These are phyloP conservation scores for Halteria grandinella DNA, from an alignment of 73 alveolate genomes.

Conservation along the genomic window DNA sequence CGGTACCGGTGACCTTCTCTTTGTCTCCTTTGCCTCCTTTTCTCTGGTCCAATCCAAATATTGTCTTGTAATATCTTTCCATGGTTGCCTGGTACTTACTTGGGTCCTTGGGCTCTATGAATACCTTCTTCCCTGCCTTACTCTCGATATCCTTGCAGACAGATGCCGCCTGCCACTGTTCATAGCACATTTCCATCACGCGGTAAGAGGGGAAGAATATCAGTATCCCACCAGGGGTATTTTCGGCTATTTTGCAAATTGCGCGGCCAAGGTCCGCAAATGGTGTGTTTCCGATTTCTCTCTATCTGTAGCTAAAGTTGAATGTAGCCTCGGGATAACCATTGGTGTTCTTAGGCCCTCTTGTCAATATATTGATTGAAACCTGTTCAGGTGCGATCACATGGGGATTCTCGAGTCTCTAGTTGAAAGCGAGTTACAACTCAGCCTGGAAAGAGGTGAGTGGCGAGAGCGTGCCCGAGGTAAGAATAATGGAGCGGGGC, in stretches of 20 bases:
- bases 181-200: constrained; percentile 78
- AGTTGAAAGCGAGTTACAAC: constrained; percentile 78
- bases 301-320: constrained; percentile 73
- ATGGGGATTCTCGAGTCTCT: constrained; percentile 87
- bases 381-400: constrained; percentile 86
- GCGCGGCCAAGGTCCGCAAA: constrained; percentile 78
- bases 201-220: constrained; percentile 93
- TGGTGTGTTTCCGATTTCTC: constrained; percentile 78
- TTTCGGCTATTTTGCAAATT: constrained; percentile 69
- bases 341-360: too few species aligned
- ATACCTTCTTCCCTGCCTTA: constrained; percentile 77
- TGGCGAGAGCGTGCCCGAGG: constrained; percentile 97
- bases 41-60: constrained; percentile 3
- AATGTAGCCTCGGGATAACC: constrained; percentile 66
- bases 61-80: constrained; percentile 32
- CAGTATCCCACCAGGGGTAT: constrained; percentile 92
- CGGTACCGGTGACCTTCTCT: constrained; percentile 57
- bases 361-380: constrained; percentile 67
- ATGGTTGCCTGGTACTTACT: constrained; percentile 42
- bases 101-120: constrained; percentile 87
- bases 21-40: neutral
- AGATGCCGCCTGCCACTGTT: constrained; percentile 79
- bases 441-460: constrained; percentile 88
- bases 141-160: constrained; percentile 75
- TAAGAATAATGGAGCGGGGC: constrained; percentile 72